Base-by-base conservation (phyloP, 192 early-diverging fungal genomes). In the Chytriomyces confervae region DNA sequence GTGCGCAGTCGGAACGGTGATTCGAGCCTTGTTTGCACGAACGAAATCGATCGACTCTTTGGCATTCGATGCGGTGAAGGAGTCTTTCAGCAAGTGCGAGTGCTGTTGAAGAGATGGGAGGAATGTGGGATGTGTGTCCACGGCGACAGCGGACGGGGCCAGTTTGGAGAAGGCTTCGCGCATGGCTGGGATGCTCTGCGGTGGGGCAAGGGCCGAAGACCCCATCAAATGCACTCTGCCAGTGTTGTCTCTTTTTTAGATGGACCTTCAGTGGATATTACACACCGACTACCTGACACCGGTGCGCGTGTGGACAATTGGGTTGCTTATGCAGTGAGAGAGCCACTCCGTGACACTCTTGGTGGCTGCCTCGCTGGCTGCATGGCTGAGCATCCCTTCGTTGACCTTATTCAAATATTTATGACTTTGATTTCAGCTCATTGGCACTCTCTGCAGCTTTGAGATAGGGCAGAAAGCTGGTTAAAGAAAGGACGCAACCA, bases 191-290 rank as follows among this genome's bases (percentile, higher is more conserved):
- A 47, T 27, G 13, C 18, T 46, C 24, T 8, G 11, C 36, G 66
- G 43, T 10, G 9, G 66, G 36, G 66, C 8, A 48, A 68, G 66
- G 13, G 18, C 36, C 45, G 66, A 68, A 2, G 66, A 43, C 13
- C 66, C 66, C 8, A 68, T 27, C 8, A 68, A 13, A 24, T 68
- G 66, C 11, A 68, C 47, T 27, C 53, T 57, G 53, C 11, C 53
- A 57, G 23, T 81, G 29, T 36, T 36, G 29, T 36, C 29, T 36
- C 29, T 36, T 36, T 36, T 36, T 36, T 36, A 36, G 29, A 36
- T 36, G 29, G 29, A 2, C 29, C 29, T 36, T 36, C 29, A 36
- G 29, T 36, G 29, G 1, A 36, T 36, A 36, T 36, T 36, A 2
- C 0, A 36, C 29, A 36, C 29, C 29, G 29, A 36, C 29, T 36